Base-by-base conservation (phyloP, 805 yeast genomes). In the Aciculoconidium aculeatum region DNA sequence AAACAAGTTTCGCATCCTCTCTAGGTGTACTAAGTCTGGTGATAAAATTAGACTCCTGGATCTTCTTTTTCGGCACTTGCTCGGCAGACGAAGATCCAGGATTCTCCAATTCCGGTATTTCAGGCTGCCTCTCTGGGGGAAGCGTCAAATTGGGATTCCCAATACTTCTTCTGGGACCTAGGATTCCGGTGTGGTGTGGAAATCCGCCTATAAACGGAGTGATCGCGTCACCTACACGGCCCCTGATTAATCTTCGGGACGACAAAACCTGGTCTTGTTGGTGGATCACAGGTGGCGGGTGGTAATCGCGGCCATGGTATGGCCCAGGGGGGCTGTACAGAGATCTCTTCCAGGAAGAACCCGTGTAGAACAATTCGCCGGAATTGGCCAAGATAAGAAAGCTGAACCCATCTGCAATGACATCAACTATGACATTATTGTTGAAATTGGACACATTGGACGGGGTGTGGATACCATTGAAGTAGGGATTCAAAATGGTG, bases 361-460 rank as follows among this genome's bases (percentile, higher is more conserved):
- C 85, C 4, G 80, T 71, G 17, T 62, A 63, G 48, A 63, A 79
- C 5, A 81, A 45, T 4, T 67, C 56, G 1, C 88, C 87, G 1
- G 63, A 50, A 16, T 63, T 61, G 0, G 80, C 69, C 19, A 80
- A 53, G 3, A 80, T 55, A 28, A 75, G 75, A 36, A 77, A 74
- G 4, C 77, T 68, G 44, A 66, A 80, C 2, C 90, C 90, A 17
- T 81, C 81, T 6, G 77, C 75, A 14, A 71, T 59, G 1, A 80
- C 56, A 39, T 73, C 78, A 1, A 65, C 45, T 2, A 71, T 47
- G 3, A 55, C 39, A 14, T 47, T 38, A 3, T 55, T 45, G 4
- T 58, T 50, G 24, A 74, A 53, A 3, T 54, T 51, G 2, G 52
- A 39, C 4, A 71, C 52, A 31, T 47, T 41, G 1, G 61, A 51